Base-by-base conservation (phyloP, 768 basidiomycete genomes). In the Pleurotus ostreatus region DNA sequence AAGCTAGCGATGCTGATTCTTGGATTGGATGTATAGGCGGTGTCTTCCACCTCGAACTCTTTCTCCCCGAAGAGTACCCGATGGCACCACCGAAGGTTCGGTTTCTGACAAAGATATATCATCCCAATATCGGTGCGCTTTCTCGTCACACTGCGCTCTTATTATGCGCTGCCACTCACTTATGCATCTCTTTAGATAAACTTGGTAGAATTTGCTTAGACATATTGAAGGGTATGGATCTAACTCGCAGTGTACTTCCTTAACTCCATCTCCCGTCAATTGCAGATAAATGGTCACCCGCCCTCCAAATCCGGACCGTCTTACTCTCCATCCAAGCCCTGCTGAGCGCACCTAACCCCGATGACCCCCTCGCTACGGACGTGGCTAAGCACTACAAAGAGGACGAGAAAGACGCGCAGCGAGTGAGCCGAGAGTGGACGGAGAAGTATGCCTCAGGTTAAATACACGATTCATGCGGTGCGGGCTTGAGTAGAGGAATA, bases 371-470 rank as follows among this genome's bases (percentile, higher is more conserved):
- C 23, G 94, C 94, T 34, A 92, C 94, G 39, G 94, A 96, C 61
- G 92, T 94, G 15, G 97, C 97, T 25, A 95, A 97, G 71, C 94
- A 98, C 67, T 99, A 97, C 82, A 98, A 99, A 73, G 93, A 98
- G 77, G 81, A 98, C 69, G 93, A 97, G 79, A 82, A 84, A 70
- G 95, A 89, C 57, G 97, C 97, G 22, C 90, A 93, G 73, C 77
- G 86, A 37, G 93, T 97, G 58, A 93, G 92, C 69, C 83, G 83
- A 68, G 93, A 97, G 75, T 99, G 97, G 97, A 98, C 97, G 63
- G 82, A 86, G 75, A 83, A 85, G 69, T 98, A 89, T 66, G 96
- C 96, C 11, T 62, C 61, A 12, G 62, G 60, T 22, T 66, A 56
- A 57, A 34, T 12, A 39, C 20, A 34, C 30, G 30, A 34, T 11